Conservation (phyloP, 805 yeast genomes). For the Kodamaea laetipori region DNA sequence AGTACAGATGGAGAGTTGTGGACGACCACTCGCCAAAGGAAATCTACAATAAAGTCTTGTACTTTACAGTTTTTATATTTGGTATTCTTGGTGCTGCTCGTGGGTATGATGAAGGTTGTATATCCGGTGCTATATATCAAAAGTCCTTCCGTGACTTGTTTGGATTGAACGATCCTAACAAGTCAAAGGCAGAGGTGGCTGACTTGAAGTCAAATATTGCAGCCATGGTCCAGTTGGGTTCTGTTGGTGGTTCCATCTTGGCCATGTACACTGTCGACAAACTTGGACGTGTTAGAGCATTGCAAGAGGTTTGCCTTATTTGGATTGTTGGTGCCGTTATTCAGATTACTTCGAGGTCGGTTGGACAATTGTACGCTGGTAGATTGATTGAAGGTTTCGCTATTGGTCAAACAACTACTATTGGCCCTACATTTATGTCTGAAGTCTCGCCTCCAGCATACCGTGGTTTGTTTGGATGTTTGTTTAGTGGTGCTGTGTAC, state of each 20-base stretch:
- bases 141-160: conserved; percentile 43
- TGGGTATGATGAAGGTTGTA: conserved; percentile 59
- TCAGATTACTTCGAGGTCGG: conserved; percentile 19
- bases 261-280: conserved; percentile 29
- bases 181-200: conserved; percentile 28
- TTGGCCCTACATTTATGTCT: conserved; percentile 27
- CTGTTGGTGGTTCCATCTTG: conserved; percentile 25
- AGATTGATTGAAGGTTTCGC: conserved; percentile 28
- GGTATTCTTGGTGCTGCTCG: conserved; percentile 59
- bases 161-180: conserved; percentile 45
- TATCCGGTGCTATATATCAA: conserved; percentile 49
- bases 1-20: conserved; percentile 25
- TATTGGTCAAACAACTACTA: conserved; percentile 28
- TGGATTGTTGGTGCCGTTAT: conserved; percentile 26
- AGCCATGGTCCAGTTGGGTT: conserved; percentile 28
- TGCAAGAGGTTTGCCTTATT: conserved; percentile 22
- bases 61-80: conserved; percentile 48
- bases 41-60: conserved; percentile 49
- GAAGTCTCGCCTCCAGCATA: conserved; percentile 27
- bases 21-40: conserved; percentile 44
- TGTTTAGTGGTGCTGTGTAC: conserved; percentile 29
- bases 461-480: conserved; percentile 26
- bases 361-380: conserved; percentile 29
- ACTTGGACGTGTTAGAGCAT: conserved; percentile 26
- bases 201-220: conserved; percentile 27